phyloP scores from a whole-genome alignment of 2,329 filamentous ascomycete genomes.

The Exutisphaerella laricina region DNA sequence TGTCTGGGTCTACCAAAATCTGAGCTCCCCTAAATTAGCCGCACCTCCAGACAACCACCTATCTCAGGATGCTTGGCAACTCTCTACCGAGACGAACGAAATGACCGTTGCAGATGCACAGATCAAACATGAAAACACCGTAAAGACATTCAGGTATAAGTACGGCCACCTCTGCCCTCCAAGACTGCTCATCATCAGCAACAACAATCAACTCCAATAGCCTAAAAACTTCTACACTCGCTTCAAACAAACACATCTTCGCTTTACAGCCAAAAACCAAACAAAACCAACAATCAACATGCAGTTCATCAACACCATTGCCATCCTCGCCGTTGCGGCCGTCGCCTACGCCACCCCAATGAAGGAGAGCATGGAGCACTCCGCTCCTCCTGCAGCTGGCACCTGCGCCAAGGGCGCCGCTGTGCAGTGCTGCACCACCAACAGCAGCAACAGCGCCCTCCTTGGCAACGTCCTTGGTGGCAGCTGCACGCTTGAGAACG shows the following conservation, averaged over 20 bases:
- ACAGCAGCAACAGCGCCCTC: conserved; percentile 2
- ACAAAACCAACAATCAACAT: conserved; percentile 18
- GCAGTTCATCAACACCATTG: conserved; percentile 18
- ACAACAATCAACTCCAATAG: background rate
- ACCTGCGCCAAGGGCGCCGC: conserved; percentile 1
- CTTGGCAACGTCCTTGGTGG: background rate
- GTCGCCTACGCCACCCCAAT: too few species aligned
- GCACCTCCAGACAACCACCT: too few species aligned
- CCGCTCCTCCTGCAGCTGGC: background rate
- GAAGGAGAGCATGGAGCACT: too few species aligned
- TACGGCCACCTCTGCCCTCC: too few species aligned
- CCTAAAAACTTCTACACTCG: background rate
- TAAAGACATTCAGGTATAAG: too few species aligned
- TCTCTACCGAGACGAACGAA: too few species aligned
- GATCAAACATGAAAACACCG: too few species aligned
- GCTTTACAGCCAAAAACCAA: background rate
- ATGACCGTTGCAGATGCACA: too few species aligned
- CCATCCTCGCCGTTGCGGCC: conserved; percentile 12
- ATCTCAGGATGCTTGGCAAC: too few species aligned
- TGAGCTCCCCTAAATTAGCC: too few species aligned
- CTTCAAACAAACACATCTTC: background rate
- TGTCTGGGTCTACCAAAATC: too few species aligned
- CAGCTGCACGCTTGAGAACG: background rate
- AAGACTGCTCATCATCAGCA: too few species aligned
- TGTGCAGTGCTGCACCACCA: conserved; percentile 1